Base-by-base conservation (phyloP, 1,284 basidiomycete genomes). In the Volvariella volvacea region DNA sequence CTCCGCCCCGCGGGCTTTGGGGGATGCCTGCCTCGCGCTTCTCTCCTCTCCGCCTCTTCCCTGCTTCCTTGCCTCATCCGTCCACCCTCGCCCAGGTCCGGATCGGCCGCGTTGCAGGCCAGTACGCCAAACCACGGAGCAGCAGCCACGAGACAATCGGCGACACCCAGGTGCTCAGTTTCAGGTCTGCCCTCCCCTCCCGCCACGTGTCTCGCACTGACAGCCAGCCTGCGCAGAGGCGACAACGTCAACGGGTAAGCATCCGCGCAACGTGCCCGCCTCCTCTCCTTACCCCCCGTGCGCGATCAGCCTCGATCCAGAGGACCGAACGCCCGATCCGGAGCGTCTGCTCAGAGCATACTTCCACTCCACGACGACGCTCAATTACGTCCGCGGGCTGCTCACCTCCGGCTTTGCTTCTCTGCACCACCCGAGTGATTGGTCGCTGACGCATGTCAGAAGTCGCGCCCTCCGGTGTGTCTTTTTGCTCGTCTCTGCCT, bases 51-150 rank as follows among this genome's bases (percentile, higher is more conserved):
- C 21, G 19, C 25, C 30, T 8, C 36, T 47, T 36, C 39, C 15
- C 22, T 19, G 21, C n/a, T 20, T 41, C 40, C 21, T 33, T 8
- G 28, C 22, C 34, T 15, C 34, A 16, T 20, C 14, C 34, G 40
- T 40, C 41, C 32, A 43, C n/a, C 16, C 16, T 21, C 20, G 8
- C 16, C 22, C 41, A 86, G 83, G 74, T 95, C 36, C 83, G 93
- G 12, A 83, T 96, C 50, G 91, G 91, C 4, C 78, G 93, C 21
- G 95, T 96, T 53, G 93, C 92, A 1, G 93, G 93, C 1, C 95
- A 98, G 63, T 98, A 97, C 55, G 95, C 93, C 22, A 98, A 98
- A 64, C 95, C 95, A 0, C 76, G 95, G 46, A 92, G 88, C 57
- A 95, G 89, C 56, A 72, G 75, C 3, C 92, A 80, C 16, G 95